A percentile compares a stretch with the other conserved stretches of the same genome.
phyloP scores from a whole-genome alignment of 1,284 basidiomycete genomes.

The Boletus smithii region DNA sequence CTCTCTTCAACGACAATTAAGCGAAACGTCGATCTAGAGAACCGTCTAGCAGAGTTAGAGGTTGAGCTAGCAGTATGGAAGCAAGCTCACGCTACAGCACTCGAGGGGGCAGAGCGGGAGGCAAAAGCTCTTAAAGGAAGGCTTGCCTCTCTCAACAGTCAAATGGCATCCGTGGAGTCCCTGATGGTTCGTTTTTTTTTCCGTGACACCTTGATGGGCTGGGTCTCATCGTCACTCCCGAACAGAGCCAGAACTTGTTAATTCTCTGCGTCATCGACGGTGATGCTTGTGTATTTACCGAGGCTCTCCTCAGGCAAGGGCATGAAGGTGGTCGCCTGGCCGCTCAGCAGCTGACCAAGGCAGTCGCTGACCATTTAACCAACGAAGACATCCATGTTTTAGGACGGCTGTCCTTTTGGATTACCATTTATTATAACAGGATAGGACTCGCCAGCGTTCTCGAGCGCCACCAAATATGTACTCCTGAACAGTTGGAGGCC shows the following conservation, averaged over 20 bases:
- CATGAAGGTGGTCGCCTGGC: conserved; percentile 64
- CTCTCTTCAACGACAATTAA: conserved; percentile 61
- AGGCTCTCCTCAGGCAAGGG: conserved; percentile 55
- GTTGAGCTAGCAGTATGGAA: conserved; percentile 68
- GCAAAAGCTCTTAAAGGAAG: conserved; percentile 61
- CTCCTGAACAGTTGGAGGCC: conserved; percentile 59
- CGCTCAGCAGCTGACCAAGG: conserved; percentile 62
- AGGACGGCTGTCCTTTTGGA: conserved; percentile 66
- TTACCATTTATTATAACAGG: conserved; percentile 68
- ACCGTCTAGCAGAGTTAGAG: conserved; percentile 62
- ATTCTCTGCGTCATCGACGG: conserved; percentile 74
- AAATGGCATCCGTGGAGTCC: conserved; percentile 53
- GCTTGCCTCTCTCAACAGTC: conserved; percentile 55
- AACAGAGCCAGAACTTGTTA: conserved; percentile 57
- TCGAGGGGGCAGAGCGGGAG: conserved; percentile 58
- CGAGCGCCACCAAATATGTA: conserved; percentile 51
- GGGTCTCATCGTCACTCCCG: conserved; percentile 10
- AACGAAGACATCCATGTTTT: conserved; percentile 54
- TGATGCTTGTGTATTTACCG: conserved; percentile 63
- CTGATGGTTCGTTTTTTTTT: conserved; percentile 45
- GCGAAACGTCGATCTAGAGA: conserved; percentile 59
- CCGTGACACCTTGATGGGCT: not conserved
- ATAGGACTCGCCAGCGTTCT: conserved; percentile 50
- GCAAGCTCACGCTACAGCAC: conserved; percentile 56
- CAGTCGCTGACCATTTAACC: conserved; percentile 60